These are phyloP conservation scores for Fusarium tjaetaba DNA, from an alignment of 2,329 filamentous ascomycete species.

Conservation along the genomic window DNA sequence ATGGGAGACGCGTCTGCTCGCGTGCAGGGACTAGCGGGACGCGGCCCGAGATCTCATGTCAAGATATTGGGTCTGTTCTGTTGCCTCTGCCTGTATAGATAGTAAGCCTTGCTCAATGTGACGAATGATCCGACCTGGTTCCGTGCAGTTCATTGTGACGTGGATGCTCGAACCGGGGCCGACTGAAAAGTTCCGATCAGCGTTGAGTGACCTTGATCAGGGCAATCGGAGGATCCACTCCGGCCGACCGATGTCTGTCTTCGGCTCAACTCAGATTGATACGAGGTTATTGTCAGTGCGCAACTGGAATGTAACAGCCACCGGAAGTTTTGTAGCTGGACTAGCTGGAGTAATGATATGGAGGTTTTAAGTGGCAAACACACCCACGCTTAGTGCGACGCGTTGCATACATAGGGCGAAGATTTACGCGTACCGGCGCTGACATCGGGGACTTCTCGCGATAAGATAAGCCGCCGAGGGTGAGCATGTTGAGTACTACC, in stretches of 20 bases:
- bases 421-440: neutral
- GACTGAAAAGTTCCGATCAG: neutral
- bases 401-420: no score
- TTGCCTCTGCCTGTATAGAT: neutral
- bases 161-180: neutral
- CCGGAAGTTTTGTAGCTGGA: neutral
- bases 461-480: neutral
- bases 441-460: neutral
- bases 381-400: no score
- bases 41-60: neutral
- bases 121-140: neutral
- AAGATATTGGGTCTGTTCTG: neutral
- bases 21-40: neutral
- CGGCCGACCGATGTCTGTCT: neutral
- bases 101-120: no score
- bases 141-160: neutral
- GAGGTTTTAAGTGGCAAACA: neutral
- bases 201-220: no score
- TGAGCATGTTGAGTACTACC: no score
- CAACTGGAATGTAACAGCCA: no score
- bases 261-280: no score
- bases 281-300: neutral
- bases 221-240: neutral
- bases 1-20: neutral
- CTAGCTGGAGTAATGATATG: accelerated